Percentiles rank a stretch among this genome's conserved stretches.
phyloP scores from a whole-genome alignment of 192 early-diverging fungal species.

The Dissophora globulifera region DNA sequence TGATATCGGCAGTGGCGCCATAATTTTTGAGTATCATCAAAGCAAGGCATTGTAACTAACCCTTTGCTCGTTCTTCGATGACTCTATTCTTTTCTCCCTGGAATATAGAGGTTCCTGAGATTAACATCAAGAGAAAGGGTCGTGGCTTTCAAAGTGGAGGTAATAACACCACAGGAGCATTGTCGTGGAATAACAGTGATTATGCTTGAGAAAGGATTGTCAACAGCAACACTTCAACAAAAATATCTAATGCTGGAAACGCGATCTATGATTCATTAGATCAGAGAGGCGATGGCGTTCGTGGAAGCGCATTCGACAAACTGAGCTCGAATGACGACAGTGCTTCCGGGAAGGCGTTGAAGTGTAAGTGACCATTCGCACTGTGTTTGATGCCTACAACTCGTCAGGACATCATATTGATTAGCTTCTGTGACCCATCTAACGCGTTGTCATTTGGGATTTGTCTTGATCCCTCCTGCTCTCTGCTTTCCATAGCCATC shows the following conservation, averaged over 20 bases:
- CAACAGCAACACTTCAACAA: background rate
- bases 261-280: conserved; percentile 3
- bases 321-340: conserved; percentile 37
- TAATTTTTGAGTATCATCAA: no score
- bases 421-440: no score
- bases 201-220: background rate
- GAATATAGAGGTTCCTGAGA: conserved; percentile 36
- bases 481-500: no score
- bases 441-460: no score
- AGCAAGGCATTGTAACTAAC: no score
- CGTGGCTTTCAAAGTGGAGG: conserved; percentile 56
- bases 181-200: background rate
- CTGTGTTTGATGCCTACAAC: background rate
- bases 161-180: conserved; percentile 16
- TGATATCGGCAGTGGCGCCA: no score
- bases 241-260: background rate
- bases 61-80: no score
- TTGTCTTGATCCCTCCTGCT: no score
- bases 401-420: background rate
- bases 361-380: conserved; percentile 25
- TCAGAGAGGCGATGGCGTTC: conserved; percentile 30
- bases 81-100: background rate
- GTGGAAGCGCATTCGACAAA: conserved; percentile 34
- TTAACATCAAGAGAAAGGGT: conserved; percentile 53
- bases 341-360: conserved; percentile 34